phyloP scores from a whole-genome alignment of 805 yeast species.

The Candida qinlingensis region DNA sequence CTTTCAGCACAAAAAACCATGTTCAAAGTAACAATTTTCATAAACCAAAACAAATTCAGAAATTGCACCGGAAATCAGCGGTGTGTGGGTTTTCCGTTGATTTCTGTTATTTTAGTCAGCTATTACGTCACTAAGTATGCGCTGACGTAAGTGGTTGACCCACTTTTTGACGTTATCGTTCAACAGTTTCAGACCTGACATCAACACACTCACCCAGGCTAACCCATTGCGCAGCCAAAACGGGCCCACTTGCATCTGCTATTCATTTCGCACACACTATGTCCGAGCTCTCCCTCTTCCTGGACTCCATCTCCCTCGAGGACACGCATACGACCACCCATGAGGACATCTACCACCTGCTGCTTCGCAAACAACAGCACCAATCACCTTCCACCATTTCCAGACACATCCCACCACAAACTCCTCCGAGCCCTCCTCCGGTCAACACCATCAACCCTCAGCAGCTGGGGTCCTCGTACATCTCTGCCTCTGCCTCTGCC shows the following conservation, averaged over 20 bases:
- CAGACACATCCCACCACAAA: conserved; percentile 1
- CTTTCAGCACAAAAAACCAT: too few species aligned
- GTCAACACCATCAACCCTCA: conserved; percentile 16
- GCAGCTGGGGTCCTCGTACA: conserved; percentile 9
- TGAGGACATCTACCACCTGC: conserved; percentile 6
- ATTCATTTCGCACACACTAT: background rate
- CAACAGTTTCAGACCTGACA: background rate
- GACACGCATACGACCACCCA: conserved; percentile 1
- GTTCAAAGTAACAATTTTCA: too few species aligned
- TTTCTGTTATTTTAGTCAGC: too few species aligned
- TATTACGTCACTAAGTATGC: too few species aligned
- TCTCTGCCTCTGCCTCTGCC: conserved; percentile 6
- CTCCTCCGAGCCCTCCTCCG: conserved; percentile 8
- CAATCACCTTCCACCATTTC: background rate
- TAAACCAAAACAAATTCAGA: background rate
- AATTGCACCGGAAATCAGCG: background rate
- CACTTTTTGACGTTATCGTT: conserved; percentile 1
- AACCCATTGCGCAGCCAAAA: background rate
- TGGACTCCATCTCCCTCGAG: conserved; percentile 8
- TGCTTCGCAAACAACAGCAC: conserved; percentile 3
- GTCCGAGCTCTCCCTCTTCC: conserved; percentile 8
- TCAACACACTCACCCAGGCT: background rate
- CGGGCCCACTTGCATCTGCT: background rate
- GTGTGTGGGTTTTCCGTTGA: too few species aligned
- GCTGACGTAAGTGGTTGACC: background rate